phyloP scores from a whole-genome alignment of 352 stramenopile species.

The Stramenopiles sp. region DNA sequence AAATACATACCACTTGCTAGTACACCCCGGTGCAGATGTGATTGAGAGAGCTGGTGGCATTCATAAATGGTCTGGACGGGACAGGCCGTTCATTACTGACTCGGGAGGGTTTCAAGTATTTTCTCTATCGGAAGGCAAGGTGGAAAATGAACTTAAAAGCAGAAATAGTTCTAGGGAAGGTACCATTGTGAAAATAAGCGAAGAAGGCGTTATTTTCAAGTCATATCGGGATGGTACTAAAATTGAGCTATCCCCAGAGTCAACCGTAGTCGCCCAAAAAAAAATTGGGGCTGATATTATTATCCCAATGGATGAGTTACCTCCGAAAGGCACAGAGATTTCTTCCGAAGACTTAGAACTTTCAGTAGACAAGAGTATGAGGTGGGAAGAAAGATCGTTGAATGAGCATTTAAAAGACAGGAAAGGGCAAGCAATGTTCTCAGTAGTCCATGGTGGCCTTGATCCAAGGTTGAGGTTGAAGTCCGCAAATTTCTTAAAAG shows the following conservation, averaged over 20 bases:
- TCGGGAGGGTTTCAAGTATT: conserved; percentile 96
- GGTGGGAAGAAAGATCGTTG: conserved; percentile 86
- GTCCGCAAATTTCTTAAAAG: conserved; percentile 24
- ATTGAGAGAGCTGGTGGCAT: conserved; percentile 60
- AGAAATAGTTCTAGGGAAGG: conserved; percentile 53
- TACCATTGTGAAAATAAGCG: conserved; percentile 13
- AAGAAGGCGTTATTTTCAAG: conserved; percentile 64
- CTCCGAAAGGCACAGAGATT: conserved; percentile 62
- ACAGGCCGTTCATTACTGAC: conserved; percentile 80
- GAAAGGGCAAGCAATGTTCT: conserved; percentile 80
- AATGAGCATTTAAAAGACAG: conserved; percentile 53
- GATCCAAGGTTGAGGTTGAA: conserved; percentile 64
- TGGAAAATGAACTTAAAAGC: no score
- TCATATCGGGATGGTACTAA: conserved; percentile 61
- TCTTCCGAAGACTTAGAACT: no score
- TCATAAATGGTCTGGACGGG: conserved; percentile 87
- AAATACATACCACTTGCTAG: conserved; percentile 92
- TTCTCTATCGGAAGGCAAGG: conserved; percentile 72
- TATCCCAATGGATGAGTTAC: conserved; percentile 92
- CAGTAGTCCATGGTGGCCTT: conserved; percentile 83
- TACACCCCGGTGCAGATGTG: conserved; percentile 67
- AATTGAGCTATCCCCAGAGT: conserved; percentile 82
- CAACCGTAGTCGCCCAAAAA: conserved; percentile 77
- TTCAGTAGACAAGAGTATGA: conserved; percentile 69
- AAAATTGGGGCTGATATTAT: conserved; percentile 91